Percentiles rank a stretch among this genome's conserved stretches.
phyloP scores from a whole-genome alignment of 345 rosid species.

The Iberis pinnata region DNA sequence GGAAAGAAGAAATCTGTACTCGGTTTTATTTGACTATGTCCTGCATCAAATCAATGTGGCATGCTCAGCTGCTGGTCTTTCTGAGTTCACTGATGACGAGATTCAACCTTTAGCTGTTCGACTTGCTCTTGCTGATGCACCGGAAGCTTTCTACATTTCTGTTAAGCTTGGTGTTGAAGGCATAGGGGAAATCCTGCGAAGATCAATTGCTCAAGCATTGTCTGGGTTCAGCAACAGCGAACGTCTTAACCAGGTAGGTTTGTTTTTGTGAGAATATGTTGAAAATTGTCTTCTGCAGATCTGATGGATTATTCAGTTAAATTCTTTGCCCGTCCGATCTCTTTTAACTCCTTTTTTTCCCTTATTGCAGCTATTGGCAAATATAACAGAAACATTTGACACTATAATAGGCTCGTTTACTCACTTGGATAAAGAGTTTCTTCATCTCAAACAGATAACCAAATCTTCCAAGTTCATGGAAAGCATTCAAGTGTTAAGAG shows the following conservation, averaged over 20 bases:
- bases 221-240: constrained; percentile 80
- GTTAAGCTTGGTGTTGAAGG: constrained; percentile 95
- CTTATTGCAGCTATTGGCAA: constrained; percentile 70
- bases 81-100: constrained; percentile 81
- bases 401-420: constrained; percentile 72
- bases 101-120: constrained; percentile 71
- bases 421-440: constrained; percentile 82
- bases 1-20: constrained; percentile 79
- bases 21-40: constrained; percentile 82
- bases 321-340: constrained; percentile 8
- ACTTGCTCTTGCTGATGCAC: constrained; percentile 83
- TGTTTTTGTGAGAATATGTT: constrained; percentile 2
- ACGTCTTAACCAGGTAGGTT: constrained; percentile 67
- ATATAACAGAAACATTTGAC: constrained; percentile 74
- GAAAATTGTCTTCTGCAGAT: constrained; percentile 14
- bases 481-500: constrained; percentile 41
- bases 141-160: constrained; percentile 93
- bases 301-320: neutral
- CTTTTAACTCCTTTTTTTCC: constrained; percentile 17
- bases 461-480: constrained; percentile 62
- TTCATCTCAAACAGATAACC: constrained; percentile 64
- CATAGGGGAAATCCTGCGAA: constrained; percentile 84
- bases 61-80: constrained; percentile 65
- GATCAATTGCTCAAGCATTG: constrained; percentile 73
- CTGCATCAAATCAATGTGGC: constrained; percentile 81